Evolutionary conservation across 805 yeast genomes (phyloP), one percentile per base, ranked within the genome.

Genomic region (Sungouiozyma intestinalis): DNA sequence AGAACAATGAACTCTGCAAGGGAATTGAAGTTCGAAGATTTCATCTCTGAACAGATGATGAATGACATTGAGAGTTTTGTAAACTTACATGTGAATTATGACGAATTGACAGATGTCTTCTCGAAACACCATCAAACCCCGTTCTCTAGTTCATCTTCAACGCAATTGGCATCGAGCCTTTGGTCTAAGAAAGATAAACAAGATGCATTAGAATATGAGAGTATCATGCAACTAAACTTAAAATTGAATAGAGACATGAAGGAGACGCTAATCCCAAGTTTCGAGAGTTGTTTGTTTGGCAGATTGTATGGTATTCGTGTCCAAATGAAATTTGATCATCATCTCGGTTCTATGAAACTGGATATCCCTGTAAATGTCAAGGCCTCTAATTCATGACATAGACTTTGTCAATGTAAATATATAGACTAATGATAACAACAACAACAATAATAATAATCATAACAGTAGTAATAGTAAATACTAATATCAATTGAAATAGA

Each of bases 271-370:
- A 55, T 76, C 15, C 86, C 86, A 1, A 70, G 70, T 42, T 80
- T 79, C 56, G 84, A 79, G 49, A 72, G 70, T 39, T 81, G 86
- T 57, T 59, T 75, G 42, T 65, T 78, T n/a, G 72, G 79, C 3
- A 67, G 86, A 53, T 57, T 71, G 15, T 79, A 81, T 54, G 67
- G 73, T 45, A 58, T 77, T 40, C 72, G 77, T 43, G 66, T 75
- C 1, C 53, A 57, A 21, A 68, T 74, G 20, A 69, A 63, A 44
- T 72, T 69, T 43, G 72, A 67, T 15, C 57, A 62, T 36, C 55
- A 56, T 36, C 41, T 55, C 14, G 65, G 67, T 13, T 45, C 49
- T 4, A 57, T 62, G 3, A 43, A 40, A 2, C 49, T 67, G 31
- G 63, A 62, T 38, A 53, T 67, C 27, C 72, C 72, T 3, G 58